Conservation (phyloP, 2,329 filamentous ascomycete genomes). For the Thyridium curvatum region DNA sequence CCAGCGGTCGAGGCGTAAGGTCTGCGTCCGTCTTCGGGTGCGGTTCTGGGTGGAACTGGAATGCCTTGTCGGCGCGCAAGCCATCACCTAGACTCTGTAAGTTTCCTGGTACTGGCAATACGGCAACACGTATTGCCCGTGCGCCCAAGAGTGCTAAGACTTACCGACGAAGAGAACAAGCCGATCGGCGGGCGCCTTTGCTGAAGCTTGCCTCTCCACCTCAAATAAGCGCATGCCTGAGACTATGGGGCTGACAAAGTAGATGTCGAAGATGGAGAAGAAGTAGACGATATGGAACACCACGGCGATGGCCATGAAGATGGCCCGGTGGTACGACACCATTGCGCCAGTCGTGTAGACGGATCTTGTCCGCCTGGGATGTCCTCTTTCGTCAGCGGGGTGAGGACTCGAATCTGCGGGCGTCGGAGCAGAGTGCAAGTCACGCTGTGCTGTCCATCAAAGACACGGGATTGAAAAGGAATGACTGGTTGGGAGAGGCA, state of each 20-base stretch:
- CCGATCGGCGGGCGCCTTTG: conserved; percentile 76
- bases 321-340: conserved; percentile 58
- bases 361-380: too few relatives aligned
- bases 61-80: conserved; percentile 93
- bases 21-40: conserved; percentile 61
- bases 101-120: conserved; percentile 2
- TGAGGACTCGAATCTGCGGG: too few relatives aligned
- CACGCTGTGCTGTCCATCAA: too few relatives aligned
- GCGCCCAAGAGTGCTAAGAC: conserved; percentile 10
- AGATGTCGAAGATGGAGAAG: conserved; percentile 95
- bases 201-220: conserved; percentile 52
- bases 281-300: conserved; percentile 93
- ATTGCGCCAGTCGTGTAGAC: conserved; percentile 25
- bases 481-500: too few relatives aligned
- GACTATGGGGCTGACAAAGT: conserved; percentile 96
- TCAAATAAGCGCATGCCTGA: conserved; percentile 84
- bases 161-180: conserved; percentile 89
- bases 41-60: conserved; percentile 87
- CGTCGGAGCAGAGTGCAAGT: too few relatives aligned
- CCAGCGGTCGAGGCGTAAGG: conserved; percentile 70
- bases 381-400: too few relatives aligned
- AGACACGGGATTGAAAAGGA: too few relatives aligned
- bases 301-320: conserved; percentile 82
- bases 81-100: conserved; percentile 60
- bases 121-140: conserved; percentile 1